phyloP scores from a whole-genome alignment of 768 basidiomycete genomes.

The Naganishia onofrii region DNA sequence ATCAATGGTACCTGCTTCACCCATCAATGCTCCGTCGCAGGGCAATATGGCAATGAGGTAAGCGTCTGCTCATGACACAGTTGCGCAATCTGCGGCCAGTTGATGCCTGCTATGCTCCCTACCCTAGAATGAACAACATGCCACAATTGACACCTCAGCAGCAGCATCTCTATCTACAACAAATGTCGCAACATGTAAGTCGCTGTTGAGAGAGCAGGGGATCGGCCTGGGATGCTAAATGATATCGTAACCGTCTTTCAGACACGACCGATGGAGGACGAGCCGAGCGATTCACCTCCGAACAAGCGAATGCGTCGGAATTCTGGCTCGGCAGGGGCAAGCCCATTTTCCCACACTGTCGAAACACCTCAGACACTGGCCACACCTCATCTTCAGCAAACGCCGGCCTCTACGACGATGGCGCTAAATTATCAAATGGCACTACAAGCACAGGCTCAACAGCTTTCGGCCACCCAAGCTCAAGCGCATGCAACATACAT shows the following conservation, averaged over 20 bases:
- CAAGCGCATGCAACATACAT: conserved; percentile 21
- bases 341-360: conserved; percentile 16
- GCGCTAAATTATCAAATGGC: conserved; percentile 27
- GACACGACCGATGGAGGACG: conserved; percentile 17
- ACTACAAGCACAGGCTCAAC: conserved; percentile 26
- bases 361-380: conserved; percentile 28
- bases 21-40: background rate
- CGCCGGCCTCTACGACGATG: conserved; percentile 12
- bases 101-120: background rate
- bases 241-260: background rate
- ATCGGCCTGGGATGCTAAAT: background rate
- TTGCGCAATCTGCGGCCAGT: background rate
- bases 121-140: conserved; percentile 25
- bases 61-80: background rate
- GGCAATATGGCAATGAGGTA: conserved; percentile 10
- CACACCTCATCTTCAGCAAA: conserved; percentile 26
- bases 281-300: conserved; percentile 24
- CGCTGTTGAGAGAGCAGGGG: background rate
- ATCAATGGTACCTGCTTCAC: conserved; percentile 9
- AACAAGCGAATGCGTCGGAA: conserved; percentile 28
- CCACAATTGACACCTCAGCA: conserved; percentile 31
- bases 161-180: conserved; percentile 17
- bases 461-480: conserved; percentile 24
- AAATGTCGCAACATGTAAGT: conserved; percentile 16
- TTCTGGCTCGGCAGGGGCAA: conserved; percentile 30